phyloP scores from a whole-genome alignment of 768 basidiomycete genomes.

The Vararia minispora region DNA sequence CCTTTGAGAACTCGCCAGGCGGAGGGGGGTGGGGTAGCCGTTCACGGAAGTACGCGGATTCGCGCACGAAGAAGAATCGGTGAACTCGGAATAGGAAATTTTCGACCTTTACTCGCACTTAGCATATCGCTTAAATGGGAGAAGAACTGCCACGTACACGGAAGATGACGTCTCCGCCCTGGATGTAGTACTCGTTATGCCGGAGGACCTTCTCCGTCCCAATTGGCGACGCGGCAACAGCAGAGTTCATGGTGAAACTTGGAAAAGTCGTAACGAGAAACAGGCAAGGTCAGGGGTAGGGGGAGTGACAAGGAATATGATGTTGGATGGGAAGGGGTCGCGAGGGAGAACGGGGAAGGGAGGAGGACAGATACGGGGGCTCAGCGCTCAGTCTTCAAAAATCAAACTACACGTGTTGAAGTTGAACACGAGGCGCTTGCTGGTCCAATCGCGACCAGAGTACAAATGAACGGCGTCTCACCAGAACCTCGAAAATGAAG shows the following conservation, averaged over 20 bases:
- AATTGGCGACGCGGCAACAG: slow-evolving; percentile 4
- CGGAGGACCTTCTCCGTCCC: slow-evolving; percentile 17
- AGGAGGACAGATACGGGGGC: neutral
- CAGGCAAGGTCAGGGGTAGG: neutral
- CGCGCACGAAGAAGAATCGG: slow-evolving; percentile 51
- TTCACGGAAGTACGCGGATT: slow-evolving; percentile 36
- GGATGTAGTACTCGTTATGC: slow-evolving; percentile 35
- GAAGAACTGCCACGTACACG: slow-evolving; percentile 14
- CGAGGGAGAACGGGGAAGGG: slow-evolving; percentile 6
- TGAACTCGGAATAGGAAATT: slow-evolving; percentile 46
- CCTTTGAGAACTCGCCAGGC: slow-evolving; percentile 16
- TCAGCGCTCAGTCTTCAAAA: slow-evolving; percentile 2
- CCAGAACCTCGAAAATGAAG: too few species aligned
- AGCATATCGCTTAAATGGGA: neutral
- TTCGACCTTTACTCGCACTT: slow-evolving; percentile 33
- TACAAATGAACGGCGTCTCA: too few species aligned
- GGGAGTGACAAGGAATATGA: neutral
- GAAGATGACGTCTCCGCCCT: slow-evolving; percentile 37
- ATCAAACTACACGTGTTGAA: slow-evolving; percentile 13
- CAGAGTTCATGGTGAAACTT: slow-evolving; percentile 8
- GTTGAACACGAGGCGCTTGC: slow-evolving; percentile 13
- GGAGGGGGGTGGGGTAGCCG: slow-evolving; percentile 13
- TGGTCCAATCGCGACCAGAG: too few species aligned
- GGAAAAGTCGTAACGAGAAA: slow-evolving; percentile 6
- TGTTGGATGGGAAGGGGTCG: slow-evolving; percentile 6